Evolutionary conservation across 2,329 filamentous ascomycete species (phyloP), one percentile per base, ranked within the genome.

Genomic region (Byssothecium circinans): DNA sequence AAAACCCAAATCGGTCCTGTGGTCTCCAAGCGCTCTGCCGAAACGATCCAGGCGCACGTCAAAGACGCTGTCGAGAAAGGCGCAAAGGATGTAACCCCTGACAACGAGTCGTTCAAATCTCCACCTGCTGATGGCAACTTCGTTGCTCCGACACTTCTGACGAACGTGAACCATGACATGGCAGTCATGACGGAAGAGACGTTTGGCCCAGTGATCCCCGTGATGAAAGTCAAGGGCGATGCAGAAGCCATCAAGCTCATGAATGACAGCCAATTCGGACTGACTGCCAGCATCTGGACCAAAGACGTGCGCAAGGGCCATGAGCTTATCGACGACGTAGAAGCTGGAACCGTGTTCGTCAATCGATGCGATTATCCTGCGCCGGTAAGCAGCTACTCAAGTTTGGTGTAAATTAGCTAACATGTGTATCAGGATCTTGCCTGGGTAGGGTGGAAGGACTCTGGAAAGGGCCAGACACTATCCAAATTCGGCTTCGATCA

Each of bases 381-480:
- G 69, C 90, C 92, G 53, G 91, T 92, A 82, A 78, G 88, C 30
- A 15, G 5, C 7, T 14, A 3, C 7, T 27, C 30, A 14, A n/a
- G 8, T 10, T n/a, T 22, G 2, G 23, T 15, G 15, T 12, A 19
- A 10, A 18, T 17, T 37, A 38, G 29, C 52, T 65, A 34, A 65
- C 49, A 30, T 17, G n/a, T 17, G n/a, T 12, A 5, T 30, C 61
- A 92, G 88, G 90, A 95, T 71, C 82, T 95, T 58, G 90, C 91
- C n/a, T 95, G 90, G 90, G 94, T 91, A 2, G 92, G 92, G 10
- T 96, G 91, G 91, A 97, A 97, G 78, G 91, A 96, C 70, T 96
- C 91, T 51, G 92, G 92, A 56, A 91, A 89, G 72, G 92, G 92
- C 18, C 87, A 91, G 60, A 96, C 91, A 8, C 75, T 97, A 61